Evolutionary conservation across 345 rosid genomes (phyloP).

Genomic region (Excoecaria cochinchinensis): DNA sequence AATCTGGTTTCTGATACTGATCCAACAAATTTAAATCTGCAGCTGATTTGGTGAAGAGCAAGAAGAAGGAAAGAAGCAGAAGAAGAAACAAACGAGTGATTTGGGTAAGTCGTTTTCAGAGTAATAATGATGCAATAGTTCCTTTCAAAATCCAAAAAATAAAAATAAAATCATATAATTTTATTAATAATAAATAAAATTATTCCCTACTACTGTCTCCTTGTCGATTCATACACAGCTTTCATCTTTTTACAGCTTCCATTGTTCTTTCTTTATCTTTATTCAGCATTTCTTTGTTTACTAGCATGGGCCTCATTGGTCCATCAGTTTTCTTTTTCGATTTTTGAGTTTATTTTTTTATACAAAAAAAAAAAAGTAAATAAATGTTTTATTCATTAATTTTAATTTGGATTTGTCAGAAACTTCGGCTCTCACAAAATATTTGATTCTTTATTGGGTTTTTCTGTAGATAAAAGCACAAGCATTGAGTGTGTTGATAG

Average conservation of each 20-base stretch:
- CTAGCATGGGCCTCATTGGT: conserved; percentile 11
- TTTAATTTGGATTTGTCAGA: conserved; percentile 25
- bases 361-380: conserved; percentile 13
- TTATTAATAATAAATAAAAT: not conserved
- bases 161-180: conserved; percentile 14
- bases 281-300: conserved; percentile 10
- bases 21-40: not conserved
- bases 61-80: not conserved
- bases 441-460: conserved; percentile 8
- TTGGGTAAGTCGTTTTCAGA: conserved; percentile 54
- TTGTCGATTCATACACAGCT: conserved; percentile 41
- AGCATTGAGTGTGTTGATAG: conserved; percentile 12
- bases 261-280: conserved; percentile 25
- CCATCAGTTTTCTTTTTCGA: conserved; percentile 14
- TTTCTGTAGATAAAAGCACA: conserved; percentile 22
- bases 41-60: conserved; percentile 8
- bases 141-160: conserved; percentile 9
- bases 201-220: conserved; percentile 30
- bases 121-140: conserved; percentile 30
- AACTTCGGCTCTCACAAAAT: conserved; percentile 32
- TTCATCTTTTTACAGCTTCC: conserved; percentile 34
- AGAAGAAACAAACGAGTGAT: not conserved
- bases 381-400: not conserved
- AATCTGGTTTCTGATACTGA: not conserved
- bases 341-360: not conserved